Evolutionary conservation across 129 eudicot genomes (phyloP).

Genomic region (Deinandra increscens): DNA sequence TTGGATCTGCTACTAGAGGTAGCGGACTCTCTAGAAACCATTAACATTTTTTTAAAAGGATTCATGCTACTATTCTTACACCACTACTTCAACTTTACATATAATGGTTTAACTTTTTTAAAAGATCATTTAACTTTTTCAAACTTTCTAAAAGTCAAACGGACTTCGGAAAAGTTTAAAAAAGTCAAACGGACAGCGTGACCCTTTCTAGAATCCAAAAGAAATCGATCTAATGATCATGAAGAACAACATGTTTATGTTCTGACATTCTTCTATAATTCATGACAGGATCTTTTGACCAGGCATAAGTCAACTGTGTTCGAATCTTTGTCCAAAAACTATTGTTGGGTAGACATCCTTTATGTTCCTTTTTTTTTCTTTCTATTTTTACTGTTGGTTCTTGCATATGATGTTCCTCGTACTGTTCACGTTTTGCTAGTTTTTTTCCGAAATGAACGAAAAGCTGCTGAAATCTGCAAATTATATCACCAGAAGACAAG

Average conservation of each 20-base stretch:
- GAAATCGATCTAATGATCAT: neutral
- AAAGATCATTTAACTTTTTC: too few relatives aligned
- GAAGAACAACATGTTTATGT: neutral
- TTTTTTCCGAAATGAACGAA: conserved; percentile 66
- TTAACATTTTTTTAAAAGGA: too few relatives aligned
- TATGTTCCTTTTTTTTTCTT: neutral
- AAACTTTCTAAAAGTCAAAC: too few relatives aligned
- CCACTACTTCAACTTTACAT: too few relatives aligned
- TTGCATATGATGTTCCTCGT: neutral
- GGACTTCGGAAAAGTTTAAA: too few relatives aligned
- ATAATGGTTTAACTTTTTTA: too few relatives aligned
- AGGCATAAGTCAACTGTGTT: conserved; percentile 86
- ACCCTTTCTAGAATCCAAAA: too few relatives aligned
- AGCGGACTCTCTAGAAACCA: too few relatives aligned
- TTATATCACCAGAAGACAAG: conserved; percentile 77
- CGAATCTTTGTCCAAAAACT: conserved; percentile 58
- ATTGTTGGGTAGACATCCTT: conserved; percentile 54
- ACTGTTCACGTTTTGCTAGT: conserved; percentile 33
- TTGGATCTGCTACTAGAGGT: too few relatives aligned
- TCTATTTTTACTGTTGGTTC: conserved; percentile 12
- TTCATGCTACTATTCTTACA: too few relatives aligned
- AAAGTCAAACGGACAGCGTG: too few relatives aligned
- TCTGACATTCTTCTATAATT: conserved; percentile 11
- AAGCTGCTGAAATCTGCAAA: conserved; percentile 62
- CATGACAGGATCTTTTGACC: conserved; percentile 72